These are phyloP conservation scores for Cudoniella acicularis DNA, from an alignment of 495 filamentous ascomycete genomes.

Conservation along the genomic window DNA sequence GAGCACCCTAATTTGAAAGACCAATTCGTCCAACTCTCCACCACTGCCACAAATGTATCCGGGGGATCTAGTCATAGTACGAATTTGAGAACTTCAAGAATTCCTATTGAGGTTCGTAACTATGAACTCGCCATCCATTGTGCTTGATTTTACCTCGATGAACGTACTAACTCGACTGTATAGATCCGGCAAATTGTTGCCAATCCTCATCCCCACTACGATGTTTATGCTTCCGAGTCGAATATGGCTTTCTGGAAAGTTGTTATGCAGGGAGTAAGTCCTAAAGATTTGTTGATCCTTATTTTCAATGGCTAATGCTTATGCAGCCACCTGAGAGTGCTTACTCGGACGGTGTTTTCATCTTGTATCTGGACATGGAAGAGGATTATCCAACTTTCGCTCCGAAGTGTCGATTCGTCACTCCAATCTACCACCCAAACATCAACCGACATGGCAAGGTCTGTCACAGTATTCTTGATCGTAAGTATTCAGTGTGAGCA, in stretches of 20 bases:
- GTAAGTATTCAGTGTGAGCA: constrained; percentile 3
- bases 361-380: constrained; percentile 29
- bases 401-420: constrained; percentile 70
- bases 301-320: no score
- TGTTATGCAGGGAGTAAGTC: constrained; percentile 17
- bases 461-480: constrained; percentile 38
- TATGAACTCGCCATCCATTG: no score
- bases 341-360: constrained; percentile 24
- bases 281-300: no score
- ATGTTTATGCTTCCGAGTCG: constrained; percentile 30
- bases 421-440: constrained; percentile 74
- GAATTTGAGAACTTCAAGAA: constrained; percentile 6
- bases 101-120: no score
- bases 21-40: constrained; percentile 25
- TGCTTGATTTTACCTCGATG: no score
- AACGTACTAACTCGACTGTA: no score
- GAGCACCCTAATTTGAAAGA: constrained; percentile 26
- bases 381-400: constrained; percentile 76
- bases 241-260: constrained; percentile 32
- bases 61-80: not conserved
- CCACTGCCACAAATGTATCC: not conserved
- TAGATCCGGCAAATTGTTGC: constrained; percentile 26
- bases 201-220: constrained; percentile 24
- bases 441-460: constrained; percentile 70
- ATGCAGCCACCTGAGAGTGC: constrained; percentile 24